Percentiles rank a stretch among this genome's conserved stretches.
These are phyloP conservation scores for Vitis rotundifolia DNA, from an alignment of 164 flowering plant genomes.

Conservation along the genomic window DNA sequence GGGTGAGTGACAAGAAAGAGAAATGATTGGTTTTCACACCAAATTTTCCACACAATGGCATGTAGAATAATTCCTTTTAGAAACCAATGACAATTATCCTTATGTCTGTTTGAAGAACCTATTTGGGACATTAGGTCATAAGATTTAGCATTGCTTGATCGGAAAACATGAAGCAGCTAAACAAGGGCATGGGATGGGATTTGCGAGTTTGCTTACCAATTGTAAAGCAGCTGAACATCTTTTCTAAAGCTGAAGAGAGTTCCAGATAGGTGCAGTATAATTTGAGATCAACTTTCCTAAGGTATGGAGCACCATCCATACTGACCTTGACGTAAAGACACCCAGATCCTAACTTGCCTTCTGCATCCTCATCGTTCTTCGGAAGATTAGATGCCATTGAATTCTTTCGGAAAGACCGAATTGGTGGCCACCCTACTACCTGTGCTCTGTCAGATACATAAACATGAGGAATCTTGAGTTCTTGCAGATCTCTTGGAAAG, in stretches of 20 bases:
- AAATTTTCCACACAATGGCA: too few relatives aligned
- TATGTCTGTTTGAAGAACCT: too few relatives aligned
- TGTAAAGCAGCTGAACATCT: conserved; percentile 91
- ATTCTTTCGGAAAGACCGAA: conserved; percentile 82
- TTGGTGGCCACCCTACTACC: conserved; percentile 97
- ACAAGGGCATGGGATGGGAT: neutral
- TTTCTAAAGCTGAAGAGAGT: conserved; percentile 75
- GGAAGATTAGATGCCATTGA: conserved; percentile 57
- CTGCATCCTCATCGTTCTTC: conserved; percentile 46
- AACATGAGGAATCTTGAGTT: neutral
- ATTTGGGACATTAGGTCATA: too few relatives aligned
- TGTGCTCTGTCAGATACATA: conserved; percentile 54
- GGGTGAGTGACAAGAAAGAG: too few relatives aligned
- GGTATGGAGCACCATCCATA: conserved; percentile 94
- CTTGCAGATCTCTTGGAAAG: neutral
- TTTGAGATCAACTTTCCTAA: conserved; percentile 81
- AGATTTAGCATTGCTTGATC: too few relatives aligned
- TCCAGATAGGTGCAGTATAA: conserved; percentile 56
- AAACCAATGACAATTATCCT: too few relatives aligned
- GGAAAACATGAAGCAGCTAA: neutral
- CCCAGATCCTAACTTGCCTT: conserved; percentile 41
- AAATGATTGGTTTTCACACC: too few relatives aligned
- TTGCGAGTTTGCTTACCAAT: conserved; percentile 43
- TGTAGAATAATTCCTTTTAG: too few relatives aligned
- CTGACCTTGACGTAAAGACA: conserved; percentile 86